Base-by-base conservation (phyloP, 306 rosid genomes). In the Corylus heterophylla region DNA sequence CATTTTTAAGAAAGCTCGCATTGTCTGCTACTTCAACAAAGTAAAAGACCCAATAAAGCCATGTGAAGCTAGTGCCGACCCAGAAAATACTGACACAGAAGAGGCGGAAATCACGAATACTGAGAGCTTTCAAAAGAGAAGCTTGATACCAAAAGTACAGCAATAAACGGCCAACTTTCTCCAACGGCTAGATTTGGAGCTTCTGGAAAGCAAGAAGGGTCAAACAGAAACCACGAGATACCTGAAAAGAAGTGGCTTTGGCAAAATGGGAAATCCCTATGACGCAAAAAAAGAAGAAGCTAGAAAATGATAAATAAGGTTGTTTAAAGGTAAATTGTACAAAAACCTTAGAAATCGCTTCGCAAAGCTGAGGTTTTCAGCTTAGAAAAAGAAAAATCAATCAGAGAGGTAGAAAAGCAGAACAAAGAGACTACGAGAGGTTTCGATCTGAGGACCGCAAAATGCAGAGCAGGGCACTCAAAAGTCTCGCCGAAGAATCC, bases 131-230 rank as follows among this genome's bases (percentile, higher is more conserved):
- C 14, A 68, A 74, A 49, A 64, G 2, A 71, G 70, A 56, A 64
- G 37, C 48, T 61, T 11, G 18, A 37, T 35, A 75, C 39, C 55
- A 54, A 78, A 54, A 75, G 47, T n/a, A 49, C 18, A 52, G 44
- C n/a, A 16, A 71, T 22, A 55, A 71, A 61, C 71, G 4, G 47
- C 11, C 45, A 61, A 52, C 73, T 55, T 12, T 76, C 51, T 31
- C 31, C 44, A 88, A 89, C 89, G 89, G 93, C 81, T 80, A 80
- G 85, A 88, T 80, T 86, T 61, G 74, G 71, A 74, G 72, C 42
- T 75, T 54, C 1, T 17, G 25, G 51, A 49, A 74, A 54, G 31
- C 47, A 25, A 78, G 76, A 79, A 14, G 76, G 44, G 71, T 71
- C 25, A 58, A 80, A 70, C 54, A 18, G 31, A 35, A 73, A 47